phyloP scores from a whole-genome alignment of 331 rosid genomes.

The Malus hybrid region DNA sequence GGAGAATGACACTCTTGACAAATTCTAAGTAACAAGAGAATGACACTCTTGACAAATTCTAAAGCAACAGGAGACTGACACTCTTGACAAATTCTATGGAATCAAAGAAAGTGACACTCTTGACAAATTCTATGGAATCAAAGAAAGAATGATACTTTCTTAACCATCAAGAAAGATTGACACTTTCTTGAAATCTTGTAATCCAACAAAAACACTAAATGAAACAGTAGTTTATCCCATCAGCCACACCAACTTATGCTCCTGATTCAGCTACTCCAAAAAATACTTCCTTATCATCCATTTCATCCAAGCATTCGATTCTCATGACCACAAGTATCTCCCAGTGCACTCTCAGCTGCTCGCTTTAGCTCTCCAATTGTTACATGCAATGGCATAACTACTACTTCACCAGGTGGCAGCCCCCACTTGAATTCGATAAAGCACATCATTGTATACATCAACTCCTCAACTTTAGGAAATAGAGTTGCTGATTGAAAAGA shows the following conservation, averaged over 20 bases:
- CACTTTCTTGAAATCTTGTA: too few relatives aligned
- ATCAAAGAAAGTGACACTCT: too few relatives aligned
- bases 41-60: too few relatives aligned
- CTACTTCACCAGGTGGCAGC: conserved; percentile 51
- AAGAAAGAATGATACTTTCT: too few relatives aligned
- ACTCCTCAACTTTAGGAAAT: conserved; percentile 25
- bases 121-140: too few relatives aligned
- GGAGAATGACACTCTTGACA: too few relatives aligned
- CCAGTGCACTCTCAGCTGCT: conserved; percentile 56
- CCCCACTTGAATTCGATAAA: conserved; percentile 32
- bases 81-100: too few relatives aligned
- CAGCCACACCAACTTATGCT: conserved; percentile 31
- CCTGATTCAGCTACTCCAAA: conserved; percentile 62
- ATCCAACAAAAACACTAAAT: too few relatives aligned
- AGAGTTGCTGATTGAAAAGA: conserved; percentile 18
- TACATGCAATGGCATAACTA: conserved; percentile 56
- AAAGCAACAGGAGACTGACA: too few relatives aligned
- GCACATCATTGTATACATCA: conserved; percentile 62
- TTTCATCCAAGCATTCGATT: conserved; percentile 26
- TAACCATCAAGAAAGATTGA: too few relatives aligned
- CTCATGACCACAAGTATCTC: conserved; percentile 66
- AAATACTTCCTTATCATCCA: conserved; percentile 50
- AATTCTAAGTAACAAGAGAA: too few relatives aligned
- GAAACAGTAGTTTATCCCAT: too few relatives aligned
- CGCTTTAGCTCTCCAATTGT: conserved; percentile 62